phyloP scores from a whole-genome alignment of 257 asterid genomes.

The Capsicum baccatum region DNA sequence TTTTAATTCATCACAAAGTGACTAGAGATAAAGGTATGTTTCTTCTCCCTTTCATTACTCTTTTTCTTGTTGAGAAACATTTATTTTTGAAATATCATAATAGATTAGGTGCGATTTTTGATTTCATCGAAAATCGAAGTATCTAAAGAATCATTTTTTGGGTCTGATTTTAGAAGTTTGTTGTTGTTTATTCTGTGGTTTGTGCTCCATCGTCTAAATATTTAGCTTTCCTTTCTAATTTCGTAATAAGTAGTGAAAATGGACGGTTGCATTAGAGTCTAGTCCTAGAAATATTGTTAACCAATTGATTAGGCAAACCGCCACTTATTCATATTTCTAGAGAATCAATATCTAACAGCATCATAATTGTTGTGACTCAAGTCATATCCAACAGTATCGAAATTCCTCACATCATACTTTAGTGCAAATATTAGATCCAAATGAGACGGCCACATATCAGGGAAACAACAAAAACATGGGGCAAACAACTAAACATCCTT shows the following conservation, averaged over 20 bases:
- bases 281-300: neutral
- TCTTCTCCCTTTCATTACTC: no score
- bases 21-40: no score
- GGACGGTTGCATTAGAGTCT: neutral
- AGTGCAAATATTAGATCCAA: neutral
- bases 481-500: constrained; percentile 12
- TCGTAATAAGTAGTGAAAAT: neutral
- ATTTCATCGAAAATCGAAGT: no score
- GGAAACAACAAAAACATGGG: neutral
- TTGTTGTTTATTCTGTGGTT: no score
- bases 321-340: neutral
- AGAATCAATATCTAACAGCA: neutral
- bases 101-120: no score
- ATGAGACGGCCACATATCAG: neutral
- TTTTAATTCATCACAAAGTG: no score
- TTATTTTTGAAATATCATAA: no score
- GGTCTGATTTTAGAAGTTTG: no score
- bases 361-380: neutral
- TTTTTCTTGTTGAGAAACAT: no score
- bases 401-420: neutral
- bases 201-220: no score
- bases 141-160: no score
- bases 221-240: no score
- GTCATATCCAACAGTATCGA: neutral
- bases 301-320: neutral